Conservation (phyloP, 306 rosid species). For the Trifolium subterraneum region DNA sequence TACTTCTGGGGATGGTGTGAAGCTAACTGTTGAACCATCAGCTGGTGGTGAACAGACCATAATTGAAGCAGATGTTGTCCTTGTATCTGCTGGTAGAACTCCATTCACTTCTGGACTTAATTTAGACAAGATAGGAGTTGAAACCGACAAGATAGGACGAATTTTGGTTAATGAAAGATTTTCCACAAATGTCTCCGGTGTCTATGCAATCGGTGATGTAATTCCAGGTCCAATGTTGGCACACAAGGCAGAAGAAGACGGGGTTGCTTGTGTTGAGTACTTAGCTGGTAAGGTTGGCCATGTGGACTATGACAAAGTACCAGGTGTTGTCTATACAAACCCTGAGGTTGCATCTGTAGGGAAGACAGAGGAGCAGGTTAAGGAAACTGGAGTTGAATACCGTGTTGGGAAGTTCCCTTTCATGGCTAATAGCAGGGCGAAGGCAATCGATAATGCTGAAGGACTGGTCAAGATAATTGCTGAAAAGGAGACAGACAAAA, state of each 20-base stretch:
- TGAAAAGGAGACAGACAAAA: constrained; percentile 93
- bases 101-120: constrained; percentile 90
- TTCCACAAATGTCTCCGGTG: constrained; percentile 74
- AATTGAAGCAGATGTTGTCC: constrained; percentile 92
- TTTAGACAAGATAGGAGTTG: constrained; percentile 86
- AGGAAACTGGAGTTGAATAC: constrained; percentile 68
- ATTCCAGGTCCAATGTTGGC: constrained; percentile 99
- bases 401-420: constrained; percentile 96
- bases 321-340: constrained; percentile 93
- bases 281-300: constrained; percentile 96
- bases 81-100: constrained; percentile 94
- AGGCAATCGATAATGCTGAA: constrained; percentile 96
- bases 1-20: constrained; percentile 84
- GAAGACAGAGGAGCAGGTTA: constrained; percentile 98
- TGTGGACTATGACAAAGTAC: constrained; percentile 98
- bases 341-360: constrained; percentile 98
- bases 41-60: constrained; percentile 87
- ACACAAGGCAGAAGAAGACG: constrained; percentile 99
- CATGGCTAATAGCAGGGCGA: constrained; percentile 97
- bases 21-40: constrained; percentile 88
- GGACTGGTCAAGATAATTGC: constrained; percentile 93
- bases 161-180: constrained; percentile 86
- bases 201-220: constrained; percentile 92
- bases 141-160: constrained; percentile 80
- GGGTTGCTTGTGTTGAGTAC: constrained; percentile 97